Conservation (phyloP, 805 yeast genomes). For the Candida nonsorbophila region DNA sequence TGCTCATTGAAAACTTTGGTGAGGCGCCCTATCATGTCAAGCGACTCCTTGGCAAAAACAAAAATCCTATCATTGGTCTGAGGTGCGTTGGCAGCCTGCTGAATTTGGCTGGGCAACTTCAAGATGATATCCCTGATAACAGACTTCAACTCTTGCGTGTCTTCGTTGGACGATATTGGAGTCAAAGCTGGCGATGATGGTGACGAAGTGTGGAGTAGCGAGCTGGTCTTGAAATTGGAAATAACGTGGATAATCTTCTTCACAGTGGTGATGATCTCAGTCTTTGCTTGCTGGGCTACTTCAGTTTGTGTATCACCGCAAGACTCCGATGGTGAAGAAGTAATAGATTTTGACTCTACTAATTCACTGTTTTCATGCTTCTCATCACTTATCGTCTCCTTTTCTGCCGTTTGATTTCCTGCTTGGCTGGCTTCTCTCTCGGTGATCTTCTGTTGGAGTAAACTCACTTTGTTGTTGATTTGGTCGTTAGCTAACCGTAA, state of each 20-base stretch:
- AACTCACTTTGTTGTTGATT: conserved; percentile 59
- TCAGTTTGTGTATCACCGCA: conserved; percentile 1
- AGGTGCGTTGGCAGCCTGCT: conserved; percentile 36
- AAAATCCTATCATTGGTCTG: conserved; percentile 61
- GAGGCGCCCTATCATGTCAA: conserved; percentile 80
- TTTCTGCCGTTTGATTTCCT: conserved; percentile 9
- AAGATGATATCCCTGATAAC: conserved; percentile 77
- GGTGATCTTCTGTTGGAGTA: conserved; percentile 47
- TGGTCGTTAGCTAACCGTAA: conserved; percentile 77
- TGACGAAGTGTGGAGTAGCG: conserved; percentile 62
- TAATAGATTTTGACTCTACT: not conserved
- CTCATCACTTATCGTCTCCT: conserved; percentile 3
- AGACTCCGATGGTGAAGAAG: conserved; percentile 5
- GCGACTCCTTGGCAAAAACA: conserved; percentile 80
- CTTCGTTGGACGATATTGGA: conserved; percentile 41
- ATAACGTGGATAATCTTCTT: conserved; percentile 83
- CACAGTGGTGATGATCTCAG: conserved; percentile 83
- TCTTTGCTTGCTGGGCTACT: conserved; percentile 46
- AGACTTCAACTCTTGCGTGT: conserved; percentile 39
- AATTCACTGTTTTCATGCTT: conserved; percentile 2
- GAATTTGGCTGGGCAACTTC: conserved; percentile 52
- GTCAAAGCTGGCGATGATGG: conserved; percentile 45
- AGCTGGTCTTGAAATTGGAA: conserved; percentile 58
- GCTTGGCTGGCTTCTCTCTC: conserved; percentile 38
- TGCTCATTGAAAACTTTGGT: conserved; percentile 83